Conservation (phyloP, 2,329 filamentous ascomycete genomes). For the Penicillium sp. region DNA sequence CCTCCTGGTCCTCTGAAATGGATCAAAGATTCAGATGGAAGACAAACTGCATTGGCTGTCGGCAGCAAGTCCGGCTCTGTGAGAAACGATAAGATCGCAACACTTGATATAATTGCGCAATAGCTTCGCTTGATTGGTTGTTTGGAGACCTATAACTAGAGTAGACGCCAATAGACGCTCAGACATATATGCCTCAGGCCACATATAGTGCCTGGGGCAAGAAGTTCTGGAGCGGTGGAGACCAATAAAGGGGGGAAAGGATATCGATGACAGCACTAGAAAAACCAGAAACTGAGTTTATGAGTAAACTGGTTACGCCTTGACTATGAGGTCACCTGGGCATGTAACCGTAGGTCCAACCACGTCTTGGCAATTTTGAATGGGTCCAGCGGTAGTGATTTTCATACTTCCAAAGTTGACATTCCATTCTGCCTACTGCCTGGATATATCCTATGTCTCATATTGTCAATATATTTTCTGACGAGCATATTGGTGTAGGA, state of each 20-base stretch:
- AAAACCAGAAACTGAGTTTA: background rate
- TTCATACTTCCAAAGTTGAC: background rate
- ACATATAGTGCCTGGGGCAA: background rate
- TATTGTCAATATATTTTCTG: background rate
- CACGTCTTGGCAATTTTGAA: background rate
- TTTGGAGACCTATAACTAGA: background rate
- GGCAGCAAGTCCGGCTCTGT: conserved; percentile 10
- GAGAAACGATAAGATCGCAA: conserved; percentile 7
- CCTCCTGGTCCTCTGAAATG: conserved; percentile 23
- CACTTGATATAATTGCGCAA: background rate
- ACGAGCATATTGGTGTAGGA: background rate
- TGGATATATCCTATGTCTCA: background rate
- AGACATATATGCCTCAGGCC: background rate
- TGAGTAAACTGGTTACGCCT: background rate
- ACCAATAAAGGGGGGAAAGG: background rate
- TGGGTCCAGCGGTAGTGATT: background rate
- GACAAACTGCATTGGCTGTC: conserved; percentile 14
- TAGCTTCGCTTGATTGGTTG: background rate
- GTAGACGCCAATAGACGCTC: background rate
- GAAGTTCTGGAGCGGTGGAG: background rate
- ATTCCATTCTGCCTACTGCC: background rate
- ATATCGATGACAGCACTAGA: background rate
- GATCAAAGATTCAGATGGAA: conserved; percentile 9
- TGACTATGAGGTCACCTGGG: background rate
- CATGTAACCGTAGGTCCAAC: background rate